Conservation (phyloP, 1,139 yeast genomes). For the Geotrichum phurueaensis region DNA sequence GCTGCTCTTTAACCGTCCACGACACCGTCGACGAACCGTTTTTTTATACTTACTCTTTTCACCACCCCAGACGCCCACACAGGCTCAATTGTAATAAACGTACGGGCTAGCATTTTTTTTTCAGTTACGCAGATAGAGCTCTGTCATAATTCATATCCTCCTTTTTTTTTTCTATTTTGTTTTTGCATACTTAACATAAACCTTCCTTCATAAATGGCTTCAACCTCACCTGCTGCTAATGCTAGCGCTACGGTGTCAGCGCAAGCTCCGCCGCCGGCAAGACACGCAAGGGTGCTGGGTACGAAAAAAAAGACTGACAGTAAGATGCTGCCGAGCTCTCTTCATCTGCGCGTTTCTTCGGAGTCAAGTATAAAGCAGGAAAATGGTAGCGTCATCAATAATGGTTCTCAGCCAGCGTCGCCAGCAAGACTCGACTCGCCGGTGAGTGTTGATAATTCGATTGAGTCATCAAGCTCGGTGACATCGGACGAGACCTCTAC, state of each 20-base stretch:
- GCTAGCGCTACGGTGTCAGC: background rate
- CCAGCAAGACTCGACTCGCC: constrained; percentile 15
- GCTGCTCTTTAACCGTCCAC: background rate
- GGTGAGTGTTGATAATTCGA: constrained; percentile 3
- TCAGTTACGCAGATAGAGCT: background rate
- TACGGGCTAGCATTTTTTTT: background rate
- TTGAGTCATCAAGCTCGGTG: constrained; percentile 14
- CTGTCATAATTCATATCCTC: too few relatives aligned
- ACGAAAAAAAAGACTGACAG: background rate
- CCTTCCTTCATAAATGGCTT: background rate
- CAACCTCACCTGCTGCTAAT: background rate
- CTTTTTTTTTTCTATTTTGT: background rate
- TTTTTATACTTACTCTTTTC: background rate
- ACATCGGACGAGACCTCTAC: constrained; percentile 24
- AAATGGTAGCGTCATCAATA: background rate
- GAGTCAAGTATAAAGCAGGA: background rate
- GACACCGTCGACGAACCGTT: background rate
- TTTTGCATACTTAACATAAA: background rate
- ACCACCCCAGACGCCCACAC: background rate
- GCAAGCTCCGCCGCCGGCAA: background rate
- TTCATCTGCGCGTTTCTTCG: constrained; percentile 6
- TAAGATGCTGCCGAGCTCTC: background rate
- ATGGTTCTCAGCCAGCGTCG: constrained; percentile 7
- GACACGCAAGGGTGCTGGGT: constrained; percentile 9
- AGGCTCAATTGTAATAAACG: background rate